Conservation (phyloP, 2,329 filamentous ascomycete species). For the Trematosphaeria pertusa region DNA sequence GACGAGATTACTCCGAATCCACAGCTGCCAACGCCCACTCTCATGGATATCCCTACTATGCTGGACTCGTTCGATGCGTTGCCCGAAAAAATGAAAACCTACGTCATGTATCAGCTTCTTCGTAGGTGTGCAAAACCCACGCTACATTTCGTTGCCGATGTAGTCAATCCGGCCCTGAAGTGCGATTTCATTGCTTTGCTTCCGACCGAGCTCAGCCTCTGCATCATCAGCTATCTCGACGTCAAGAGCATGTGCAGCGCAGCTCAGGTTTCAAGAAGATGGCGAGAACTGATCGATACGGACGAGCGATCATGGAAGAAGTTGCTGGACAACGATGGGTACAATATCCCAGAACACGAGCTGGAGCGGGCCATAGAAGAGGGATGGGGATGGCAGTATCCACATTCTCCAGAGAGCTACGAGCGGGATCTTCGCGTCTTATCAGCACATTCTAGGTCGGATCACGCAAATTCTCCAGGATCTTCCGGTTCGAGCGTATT, state of each 20-base stretch:
- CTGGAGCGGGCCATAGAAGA: slow-evolving; percentile 84
- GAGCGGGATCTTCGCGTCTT: slow-evolving; percentile 80
- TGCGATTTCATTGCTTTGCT: slow-evolving; percentile 89
- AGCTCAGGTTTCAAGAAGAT: slow-evolving; percentile 91
- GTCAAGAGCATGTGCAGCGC: slow-evolving; percentile 85
- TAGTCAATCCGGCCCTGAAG: slow-evolving; percentile 92
- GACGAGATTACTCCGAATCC: slow-evolving; percentile 32
- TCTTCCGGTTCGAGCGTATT: slow-evolving; percentile 31
- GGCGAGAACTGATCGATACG: slow-evolving; percentile 87
- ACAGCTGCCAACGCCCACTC: slow-evolving; percentile 45
- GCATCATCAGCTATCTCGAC: slow-evolving; percentile 87
- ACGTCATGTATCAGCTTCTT: slow-evolving; percentile 95
- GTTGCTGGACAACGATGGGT: slow-evolving; percentile 84
- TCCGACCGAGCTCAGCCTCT: slow-evolving; percentile 84
- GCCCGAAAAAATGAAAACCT: slow-evolving; percentile 89
- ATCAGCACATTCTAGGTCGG: slow-evolving; percentile 40
- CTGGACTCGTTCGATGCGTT: slow-evolving; percentile 90
- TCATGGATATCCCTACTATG: slow-evolving; percentile 85
- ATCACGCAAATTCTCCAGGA: slow-evolving; percentile 44
- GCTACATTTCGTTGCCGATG: slow-evolving; percentile 84
- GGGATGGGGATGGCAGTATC: slow-evolving; percentile 98
- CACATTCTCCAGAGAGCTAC: slow-evolving; percentile 73
- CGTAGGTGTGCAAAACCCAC: slow-evolving; percentile 87
- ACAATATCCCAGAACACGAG: slow-evolving; percentile 78
- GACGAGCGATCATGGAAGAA: slow-evolving; percentile 98